Percentiles rank a stretch among this genome's conserved stretches.
phyloP scores from a whole-genome alignment of 106 monocot species.

The Acorus gramineus region DNA sequence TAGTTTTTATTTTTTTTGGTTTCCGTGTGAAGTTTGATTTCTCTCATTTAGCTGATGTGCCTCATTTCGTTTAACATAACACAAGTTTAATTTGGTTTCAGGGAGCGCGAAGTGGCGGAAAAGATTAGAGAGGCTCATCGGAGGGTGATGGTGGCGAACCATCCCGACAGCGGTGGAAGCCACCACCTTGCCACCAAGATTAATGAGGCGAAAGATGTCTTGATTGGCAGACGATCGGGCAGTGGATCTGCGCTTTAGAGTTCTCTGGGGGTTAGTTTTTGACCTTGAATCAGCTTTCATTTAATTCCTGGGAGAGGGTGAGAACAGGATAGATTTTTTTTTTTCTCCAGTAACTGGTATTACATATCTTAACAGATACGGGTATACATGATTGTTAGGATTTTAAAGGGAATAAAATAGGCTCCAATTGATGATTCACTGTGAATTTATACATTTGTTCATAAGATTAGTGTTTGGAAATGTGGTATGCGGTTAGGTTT shows the following conservation, averaged over 20 bases:
- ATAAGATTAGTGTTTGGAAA: no score
- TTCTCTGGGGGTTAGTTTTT: no score
- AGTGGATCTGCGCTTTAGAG: conserved; percentile 37
- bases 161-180: conserved; percentile 77
- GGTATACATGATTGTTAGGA: no score
- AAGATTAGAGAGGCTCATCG: conserved; percentile 82
- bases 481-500: no score
- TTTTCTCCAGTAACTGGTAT: no score
- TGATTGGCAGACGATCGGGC: conserved; percentile 32
- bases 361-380: no score
- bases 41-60: background rate
- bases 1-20: conserved; percentile 2
- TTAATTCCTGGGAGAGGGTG: no score
- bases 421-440: no score
- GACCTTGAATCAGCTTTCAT: no score
- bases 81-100: conserved; percentile 3
- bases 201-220: conserved; percentile 73
- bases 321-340: no score
- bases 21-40: background rate
- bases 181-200: conserved; percentile 76
- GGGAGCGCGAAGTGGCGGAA: conserved; percentile 54
- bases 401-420: no score
- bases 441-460: no score
- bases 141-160: conserved; percentile 82
- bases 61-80: background rate